Percentiles rank a stretch among this genome's conserved stretches.
These are phyloP conservation scores for Cymodocea nodosa DNA, from an alignment of 116 monocot genomes.

Conservation along the genomic window DNA sequence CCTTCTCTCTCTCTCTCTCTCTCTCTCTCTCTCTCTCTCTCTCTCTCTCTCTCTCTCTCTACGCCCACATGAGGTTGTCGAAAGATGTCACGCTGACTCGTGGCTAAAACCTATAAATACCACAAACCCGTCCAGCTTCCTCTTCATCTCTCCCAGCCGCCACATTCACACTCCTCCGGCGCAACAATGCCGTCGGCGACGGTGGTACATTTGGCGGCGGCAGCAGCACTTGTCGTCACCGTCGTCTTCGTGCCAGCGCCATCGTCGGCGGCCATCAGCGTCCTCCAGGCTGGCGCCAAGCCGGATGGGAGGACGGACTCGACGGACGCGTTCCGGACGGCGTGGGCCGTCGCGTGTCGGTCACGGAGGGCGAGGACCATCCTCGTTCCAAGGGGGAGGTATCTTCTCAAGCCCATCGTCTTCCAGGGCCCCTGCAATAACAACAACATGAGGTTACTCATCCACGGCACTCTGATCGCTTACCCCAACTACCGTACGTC, in stretches of 20 bases:
- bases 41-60: no score
- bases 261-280: conserved; percentile 13
- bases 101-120: neutral
- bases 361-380: conserved; percentile 16
- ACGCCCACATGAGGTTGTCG: no score
- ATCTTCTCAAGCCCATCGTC: conserved; percentile 17
- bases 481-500: conserved; percentile 1
- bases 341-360: conserved; percentile 42
- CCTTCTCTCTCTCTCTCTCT: neutral
- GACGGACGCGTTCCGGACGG: conserved; percentile 20
- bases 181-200: no score
- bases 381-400: conserved; percentile 36
- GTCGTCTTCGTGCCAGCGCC: conserved; percentile 1
- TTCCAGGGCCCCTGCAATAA: conserved; percentile 44
- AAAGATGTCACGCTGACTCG: neutral
- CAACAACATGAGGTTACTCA: conserved; percentile 13
- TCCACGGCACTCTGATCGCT: conserved; percentile 29
- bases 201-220: no score
- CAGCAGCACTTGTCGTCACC: neutral
- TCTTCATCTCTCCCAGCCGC: neutral
- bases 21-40: conserved; percentile 2
- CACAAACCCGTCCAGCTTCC: neutral
- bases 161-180: neutral
- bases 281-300: conserved; percentile 33
- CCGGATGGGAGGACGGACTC: conserved; percentile 34